Evolutionary conservation across 805 yeast species (phyloP).

Genomic region (Torulaspora maleeae): DNA sequence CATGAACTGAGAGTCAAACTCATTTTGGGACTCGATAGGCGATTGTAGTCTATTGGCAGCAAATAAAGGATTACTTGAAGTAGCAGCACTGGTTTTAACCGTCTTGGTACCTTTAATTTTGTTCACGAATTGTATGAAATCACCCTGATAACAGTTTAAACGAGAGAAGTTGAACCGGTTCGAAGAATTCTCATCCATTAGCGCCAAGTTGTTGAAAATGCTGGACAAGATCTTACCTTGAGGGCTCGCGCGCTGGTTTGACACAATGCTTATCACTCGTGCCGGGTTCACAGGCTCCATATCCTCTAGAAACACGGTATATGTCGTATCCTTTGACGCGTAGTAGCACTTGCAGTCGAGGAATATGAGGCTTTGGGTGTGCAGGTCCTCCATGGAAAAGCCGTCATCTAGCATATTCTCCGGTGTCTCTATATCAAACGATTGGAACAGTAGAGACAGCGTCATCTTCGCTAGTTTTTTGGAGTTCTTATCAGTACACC

Average conservation of each 20-base stretch:
- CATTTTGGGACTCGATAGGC: slow-evolving; percentile 10
- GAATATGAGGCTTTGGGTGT: slow-evolving; percentile 21
- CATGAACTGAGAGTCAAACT: slow-evolving; percentile 12
- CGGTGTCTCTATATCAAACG: slow-evolving; percentile 17
- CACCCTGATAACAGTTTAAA: slow-evolving; percentile 12
- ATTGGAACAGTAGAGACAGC: slow-evolving; percentile 20
- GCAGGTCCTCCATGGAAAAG: slow-evolving; percentile 16
- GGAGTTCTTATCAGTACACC: slow-evolving; percentile 13
- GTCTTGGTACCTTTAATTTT: neutral
- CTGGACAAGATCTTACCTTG: slow-evolving; percentile 7
- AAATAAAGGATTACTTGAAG: slow-evolving; percentile 18
- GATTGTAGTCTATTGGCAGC: slow-evolving; percentile 1
- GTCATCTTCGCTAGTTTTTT: slow-evolving; percentile 20
- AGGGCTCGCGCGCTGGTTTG: neutral
- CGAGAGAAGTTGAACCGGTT: slow-evolving; percentile 22
- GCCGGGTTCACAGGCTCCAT: slow-evolving; percentile 13
- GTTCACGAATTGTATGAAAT: slow-evolving; percentile 12
- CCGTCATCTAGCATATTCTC: slow-evolving; percentile 9
- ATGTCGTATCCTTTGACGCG: slow-evolving; percentile 6
- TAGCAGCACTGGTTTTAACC: neutral
- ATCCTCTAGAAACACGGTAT: slow-evolving; percentile 14
- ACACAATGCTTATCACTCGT: slow-evolving; percentile 6
- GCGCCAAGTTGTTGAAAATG: slow-evolving; percentile 21
- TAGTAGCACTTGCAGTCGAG: slow-evolving; percentile 19
- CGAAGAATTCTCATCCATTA: slow-evolving; percentile 12